Evolutionary conservation across 2,329 filamentous ascomycete species (phyloP), one percentile per base, ranked within the genome.

Genomic region (Ophiostoma ips): DNA sequence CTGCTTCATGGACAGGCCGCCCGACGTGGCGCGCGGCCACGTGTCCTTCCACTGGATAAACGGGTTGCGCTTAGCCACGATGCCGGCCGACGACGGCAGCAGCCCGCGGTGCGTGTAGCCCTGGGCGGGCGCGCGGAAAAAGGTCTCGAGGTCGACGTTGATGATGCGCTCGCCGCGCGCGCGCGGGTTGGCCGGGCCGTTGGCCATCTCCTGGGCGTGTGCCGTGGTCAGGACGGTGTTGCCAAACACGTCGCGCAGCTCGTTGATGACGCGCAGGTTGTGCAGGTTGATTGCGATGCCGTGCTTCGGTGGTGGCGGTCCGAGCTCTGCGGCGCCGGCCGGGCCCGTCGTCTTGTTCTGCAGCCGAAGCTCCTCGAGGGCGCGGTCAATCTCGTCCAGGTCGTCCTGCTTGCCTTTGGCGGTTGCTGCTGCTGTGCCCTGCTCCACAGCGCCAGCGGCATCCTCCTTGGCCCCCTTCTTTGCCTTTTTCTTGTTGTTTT

Each of bases 41-140:
- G 85, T 79, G 55, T 92, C 87, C 60, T 87, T 89, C 45, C 86
- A 87, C 57, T 88, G 84, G 53, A 94, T 79, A 60, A 95, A 90
- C 12, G 86, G 74, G 60, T 95, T 95, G 34, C 83, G 77, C 41
- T 85, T 77, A 30, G 86, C 70, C 18, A 83, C 81, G 35, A 52
- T 50, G 10, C 51, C 52, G 8, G 33, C 37, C 24, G 49, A 46
- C 38, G 34, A 21, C 16, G 43, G 45, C 9, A 37, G 30, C 31
- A 35, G 45, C n/a, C 41, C 24, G 33, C n/a, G 18, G 16, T 36
- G 19, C 21, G 46, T 37, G 46, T 37, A 37, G 34, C 46, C 46
- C 33, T 19, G 33, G 5, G 33, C 24, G 18, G 53, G 34, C n/a
- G 52, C 58, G 8, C 57, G 70, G 21, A 78, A 64, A 52, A 68